Evolutionary conservation across 768 basidiomycete species (phyloP).

Genomic region (Crepidotus variabilis): DNA sequence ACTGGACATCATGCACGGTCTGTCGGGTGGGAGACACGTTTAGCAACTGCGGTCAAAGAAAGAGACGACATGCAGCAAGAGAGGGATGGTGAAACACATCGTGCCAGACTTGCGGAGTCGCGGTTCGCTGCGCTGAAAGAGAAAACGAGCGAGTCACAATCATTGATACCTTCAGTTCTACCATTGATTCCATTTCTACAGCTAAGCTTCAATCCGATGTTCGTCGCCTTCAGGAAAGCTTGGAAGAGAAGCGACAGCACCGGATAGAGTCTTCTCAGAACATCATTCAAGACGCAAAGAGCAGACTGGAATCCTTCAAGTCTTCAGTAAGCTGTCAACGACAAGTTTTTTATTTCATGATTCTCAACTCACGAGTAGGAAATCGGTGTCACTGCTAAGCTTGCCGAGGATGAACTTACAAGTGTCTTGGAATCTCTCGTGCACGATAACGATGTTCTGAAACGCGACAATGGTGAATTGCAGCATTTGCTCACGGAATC

Average conservation of each 20-base stretch:
- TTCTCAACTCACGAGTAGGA: conserved; percentile 28
- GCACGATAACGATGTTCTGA: conserved; percentile 77
- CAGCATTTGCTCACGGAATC: conserved; percentile 70
- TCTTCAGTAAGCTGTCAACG: conserved; percentile 40
- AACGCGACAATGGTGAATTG: conserved; percentile 78
- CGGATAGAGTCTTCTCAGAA: conserved; percentile 65
- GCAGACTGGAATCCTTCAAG: conserved; percentile 58
- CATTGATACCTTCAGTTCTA: neutral
- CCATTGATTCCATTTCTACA: conserved; percentile 21
- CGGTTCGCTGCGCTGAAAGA: conserved; percentile 63
- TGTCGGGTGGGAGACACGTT: conserved; percentile 64
- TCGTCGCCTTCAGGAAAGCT: conserved; percentile 54
- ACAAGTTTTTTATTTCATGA: neutral
- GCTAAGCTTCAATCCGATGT: conserved; percentile 72
- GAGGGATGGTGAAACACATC: conserved; percentile 63
- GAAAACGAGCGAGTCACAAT: conserved; percentile 49
- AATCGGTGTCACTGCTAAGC: conserved; percentile 34
- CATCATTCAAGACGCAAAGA: conserved; percentile 62
- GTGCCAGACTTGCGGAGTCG: conserved; percentile 65
- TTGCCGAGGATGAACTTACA: conserved; percentile 58
- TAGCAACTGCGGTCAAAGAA: conserved; percentile 66
- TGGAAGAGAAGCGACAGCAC: conserved; percentile 58
- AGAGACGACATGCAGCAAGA: conserved; percentile 85
- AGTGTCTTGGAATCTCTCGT: conserved; percentile 81
- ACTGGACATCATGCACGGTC: conserved; percentile 68